phyloP scores from a whole-genome alignment of 192 early-diverging fungal species.

The Geosiphon pyriformis region DNA sequence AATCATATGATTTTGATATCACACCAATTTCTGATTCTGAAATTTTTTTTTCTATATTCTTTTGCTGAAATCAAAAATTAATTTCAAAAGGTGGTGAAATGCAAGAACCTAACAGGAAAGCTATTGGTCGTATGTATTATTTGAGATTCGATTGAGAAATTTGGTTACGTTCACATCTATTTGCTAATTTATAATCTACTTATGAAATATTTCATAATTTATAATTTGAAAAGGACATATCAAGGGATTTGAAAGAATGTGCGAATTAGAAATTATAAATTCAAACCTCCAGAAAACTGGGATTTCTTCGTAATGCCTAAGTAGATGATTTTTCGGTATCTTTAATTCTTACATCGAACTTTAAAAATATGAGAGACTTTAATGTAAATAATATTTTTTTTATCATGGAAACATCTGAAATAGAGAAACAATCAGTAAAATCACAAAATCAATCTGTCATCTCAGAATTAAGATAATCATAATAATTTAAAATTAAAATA shows the following conservation, averaged over 20 bases:
- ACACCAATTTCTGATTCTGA: neutral
- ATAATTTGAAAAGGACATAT: neutral
- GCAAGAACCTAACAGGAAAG: conserved; percentile 12
- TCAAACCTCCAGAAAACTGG: neutral
- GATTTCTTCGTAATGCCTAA: neutral
- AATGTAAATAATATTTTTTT: no score
- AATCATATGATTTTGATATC: neutral
- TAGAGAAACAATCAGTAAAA: no score
- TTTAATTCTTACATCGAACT: no score
- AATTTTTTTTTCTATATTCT: no score
- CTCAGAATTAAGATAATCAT: no score
- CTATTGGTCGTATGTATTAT: conserved; percentile 8
- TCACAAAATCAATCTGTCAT: no score
- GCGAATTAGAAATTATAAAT: conserved; percentile 14
- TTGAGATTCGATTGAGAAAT: neutral
- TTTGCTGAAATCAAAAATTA: no score
- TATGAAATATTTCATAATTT: neutral
- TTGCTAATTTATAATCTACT: neutral
- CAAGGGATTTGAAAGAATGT: neutral
- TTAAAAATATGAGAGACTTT: no score
- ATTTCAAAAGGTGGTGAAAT: conserved; percentile 14
- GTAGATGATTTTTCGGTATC: no score
- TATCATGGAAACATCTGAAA: no score
- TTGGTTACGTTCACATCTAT: neutral
- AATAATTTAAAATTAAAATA: no score